phyloP scores from a whole-genome alignment of 139 green algal species.

The Picochlorum sp. region DNA sequence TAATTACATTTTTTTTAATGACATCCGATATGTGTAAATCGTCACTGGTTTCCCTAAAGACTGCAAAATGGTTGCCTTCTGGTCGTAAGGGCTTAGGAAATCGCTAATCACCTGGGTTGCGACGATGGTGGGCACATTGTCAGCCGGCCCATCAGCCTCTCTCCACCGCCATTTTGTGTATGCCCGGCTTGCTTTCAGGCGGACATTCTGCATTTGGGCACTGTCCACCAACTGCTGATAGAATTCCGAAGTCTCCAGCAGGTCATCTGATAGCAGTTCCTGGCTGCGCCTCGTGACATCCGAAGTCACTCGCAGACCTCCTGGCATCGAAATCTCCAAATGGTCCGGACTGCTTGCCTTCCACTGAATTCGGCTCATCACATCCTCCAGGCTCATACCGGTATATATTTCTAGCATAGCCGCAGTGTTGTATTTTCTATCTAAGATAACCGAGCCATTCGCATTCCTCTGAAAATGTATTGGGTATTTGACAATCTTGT shows the following conservation, averaged over 20 bases:
- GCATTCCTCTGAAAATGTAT: conserved; percentile 38
- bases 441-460: conserved; percentile 50
- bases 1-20: conserved; percentile 1
- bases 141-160: conserved; percentile 11
- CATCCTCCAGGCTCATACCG: not conserved
- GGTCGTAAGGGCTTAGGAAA: conserved; percentile 67
- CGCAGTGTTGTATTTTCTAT: conserved; percentile 67
- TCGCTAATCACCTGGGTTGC: conserved; percentile 76
- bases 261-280: conserved; percentile 21
- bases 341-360: conserved; percentile 59
- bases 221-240: conserved; percentile 41
- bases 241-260: conserved; percentile 66
- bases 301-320: conserved; percentile 31
- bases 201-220: conserved; percentile 15
- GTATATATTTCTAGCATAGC: conserved; percentile 55
- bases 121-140: conserved; percentile 47
- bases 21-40: conserved; percentile 63
- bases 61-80: conserved; percentile 17
- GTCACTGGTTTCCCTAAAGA: conserved; percentile 48
- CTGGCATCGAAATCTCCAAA: conserved; percentile 41
- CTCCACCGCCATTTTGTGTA: conserved; percentile 84
- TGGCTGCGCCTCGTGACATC: conserved; percentile 47
- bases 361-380: conserved; percentile 50
- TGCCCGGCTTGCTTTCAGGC: conserved; percentile 68
- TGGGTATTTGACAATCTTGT: conserved; percentile 36